Base-by-base conservation (phyloP, 2,329 filamentous ascomycete genomes). In the Colletotrichum ledebouriae region DNA sequence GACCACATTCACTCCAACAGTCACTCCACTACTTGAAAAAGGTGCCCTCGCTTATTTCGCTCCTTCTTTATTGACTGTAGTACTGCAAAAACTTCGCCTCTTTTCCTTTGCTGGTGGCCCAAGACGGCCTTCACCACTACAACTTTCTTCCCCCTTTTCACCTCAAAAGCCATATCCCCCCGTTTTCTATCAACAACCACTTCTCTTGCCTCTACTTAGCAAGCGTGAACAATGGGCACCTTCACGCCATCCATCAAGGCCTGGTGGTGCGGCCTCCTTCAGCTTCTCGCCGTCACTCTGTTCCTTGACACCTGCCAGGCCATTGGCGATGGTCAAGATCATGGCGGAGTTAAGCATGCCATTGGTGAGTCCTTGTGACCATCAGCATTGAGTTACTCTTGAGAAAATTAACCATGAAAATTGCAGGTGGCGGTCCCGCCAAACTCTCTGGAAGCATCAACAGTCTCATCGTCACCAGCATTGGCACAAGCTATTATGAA, bases 401-500 rank as follows among this genome's bases (percentile, higher is more conserved):
- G 9, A 1, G 6, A 29, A 15, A 25, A 6, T 22, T 57, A 10
- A 50, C 9, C 20, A 11, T 25, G 12, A 10, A 12, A 15, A n/a
- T 15, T 25, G 11, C 50, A 66, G 63, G 49, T 39, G 37, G 10
- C 37, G 12, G 11, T 15, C 10, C 11, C 2, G 13, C 13, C 37
- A 39, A 39, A 15, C 3, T 6, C 37, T 13, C 13, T 2, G 6
- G 6, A 9, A 29, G 29, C 29, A 29, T 6, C 3, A 13, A 33
- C 6, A 56, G 49, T 1, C 49, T 49, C 1, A 34, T 66, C 4
- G 15, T 69, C 41, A 65, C 55, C 2, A 65, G 61, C 12, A 44
- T 59, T 6, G 25, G 65, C 4, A 65, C 61, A 1, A 55, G 47
- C 41, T 59, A 59, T 15, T 34, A 65, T 2, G 53, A 65, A 10